Percentiles rank a stretch among this genome's conserved stretches.
phyloP scores from a whole-genome alignment of 805 yeast species.

The Candida vartiovaarae region DNA sequence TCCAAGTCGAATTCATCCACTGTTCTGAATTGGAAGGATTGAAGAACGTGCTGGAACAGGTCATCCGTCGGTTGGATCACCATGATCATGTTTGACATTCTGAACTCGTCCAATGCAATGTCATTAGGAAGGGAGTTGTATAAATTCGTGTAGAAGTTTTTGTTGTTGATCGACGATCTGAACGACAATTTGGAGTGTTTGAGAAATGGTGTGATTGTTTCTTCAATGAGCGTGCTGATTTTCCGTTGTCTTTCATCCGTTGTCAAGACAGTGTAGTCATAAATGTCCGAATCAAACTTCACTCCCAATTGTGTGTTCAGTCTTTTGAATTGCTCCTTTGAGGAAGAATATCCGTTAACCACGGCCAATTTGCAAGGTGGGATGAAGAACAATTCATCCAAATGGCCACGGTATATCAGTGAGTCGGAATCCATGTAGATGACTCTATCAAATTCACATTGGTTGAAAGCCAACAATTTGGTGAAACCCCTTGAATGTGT shows the following conservation, averaged over 20 bases:
- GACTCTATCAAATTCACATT: constrained; percentile 42
- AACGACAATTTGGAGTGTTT: background rate
- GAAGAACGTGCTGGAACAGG: constrained; percentile 15
- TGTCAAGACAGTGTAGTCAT: constrained; percentile 19
- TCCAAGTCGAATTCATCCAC: constrained; percentile 48
- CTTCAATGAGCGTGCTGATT: constrained; percentile 4
- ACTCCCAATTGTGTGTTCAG: constrained; percentile 3
- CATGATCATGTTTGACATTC: constrained; percentile 43
- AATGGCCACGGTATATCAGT: constrained; percentile 27
- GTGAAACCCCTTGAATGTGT: constrained; percentile 48
- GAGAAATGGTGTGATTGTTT: constrained; percentile 2
- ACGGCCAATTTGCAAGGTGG: constrained; percentile 42
- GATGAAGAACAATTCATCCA: constrained; percentile 47
- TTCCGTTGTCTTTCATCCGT: constrained; percentile 16
- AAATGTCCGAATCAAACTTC: constrained; percentile 11
- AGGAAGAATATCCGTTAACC: constrained; percentile 38
- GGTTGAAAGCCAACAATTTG: constrained; percentile 45
- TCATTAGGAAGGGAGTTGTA: constrained; percentile 35
- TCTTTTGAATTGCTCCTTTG: constrained; percentile 22
- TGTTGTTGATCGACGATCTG: constrained; percentile 2
- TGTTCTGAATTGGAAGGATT: constrained; percentile 22
- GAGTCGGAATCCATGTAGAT: constrained; percentile 57
- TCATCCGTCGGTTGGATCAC: constrained; percentile 43
- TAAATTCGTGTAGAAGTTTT: constrained; percentile 21
- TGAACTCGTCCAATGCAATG: constrained; percentile 22